Conservation (phyloP, 768 basidiomycete genomes). For the Fomitopsis serialis region DNA sequence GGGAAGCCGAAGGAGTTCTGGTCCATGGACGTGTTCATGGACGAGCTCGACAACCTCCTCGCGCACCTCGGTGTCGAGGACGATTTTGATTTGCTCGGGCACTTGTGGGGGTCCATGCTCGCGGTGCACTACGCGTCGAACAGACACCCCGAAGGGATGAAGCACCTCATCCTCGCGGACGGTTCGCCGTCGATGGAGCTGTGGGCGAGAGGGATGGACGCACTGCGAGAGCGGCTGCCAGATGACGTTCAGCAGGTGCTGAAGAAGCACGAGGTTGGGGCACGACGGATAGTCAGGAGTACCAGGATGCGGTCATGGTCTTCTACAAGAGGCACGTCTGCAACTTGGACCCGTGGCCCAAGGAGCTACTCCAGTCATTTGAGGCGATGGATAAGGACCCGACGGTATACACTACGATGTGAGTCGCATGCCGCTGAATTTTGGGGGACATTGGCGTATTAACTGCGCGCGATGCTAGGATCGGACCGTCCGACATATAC, state of each 20-base stretch:
- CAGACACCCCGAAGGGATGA: constrained; percentile 27
- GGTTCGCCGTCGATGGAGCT: constrained; percentile 24
- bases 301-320: constrained; percentile 32
- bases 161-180: constrained; percentile 25
- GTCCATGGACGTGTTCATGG: constrained; percentile 44
- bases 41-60: constrained; percentile 47
- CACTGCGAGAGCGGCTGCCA: constrained; percentile 31
- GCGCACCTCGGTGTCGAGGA: constrained; percentile 38
- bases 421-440: constrained; percentile 7
- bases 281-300: constrained; percentile 38
- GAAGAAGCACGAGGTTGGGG: constrained; percentile 35
- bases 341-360: constrained; percentile 37
- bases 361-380: constrained; percentile 27
- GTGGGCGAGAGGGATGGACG: constrained; percentile 22
- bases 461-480: constrained; percentile 1
- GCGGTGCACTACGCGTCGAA: constrained; percentile 24
- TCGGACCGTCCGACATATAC: constrained; percentile 31
- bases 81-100: constrained; percentile 37
- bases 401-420: constrained; percentile 33
- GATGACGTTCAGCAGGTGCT: constrained; percentile 19
- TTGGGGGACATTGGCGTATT: background rate
- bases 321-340: constrained; percentile 41
- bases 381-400: constrained; percentile 28
- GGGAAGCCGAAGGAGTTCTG: constrained; percentile 49
- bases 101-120: constrained; percentile 43